Evolutionary conservation across 2,329 filamentous ascomycete genomes (phyloP), one percentile per base, ranked within the genome.

Genomic region (Calonectria leucothoes): DNA sequence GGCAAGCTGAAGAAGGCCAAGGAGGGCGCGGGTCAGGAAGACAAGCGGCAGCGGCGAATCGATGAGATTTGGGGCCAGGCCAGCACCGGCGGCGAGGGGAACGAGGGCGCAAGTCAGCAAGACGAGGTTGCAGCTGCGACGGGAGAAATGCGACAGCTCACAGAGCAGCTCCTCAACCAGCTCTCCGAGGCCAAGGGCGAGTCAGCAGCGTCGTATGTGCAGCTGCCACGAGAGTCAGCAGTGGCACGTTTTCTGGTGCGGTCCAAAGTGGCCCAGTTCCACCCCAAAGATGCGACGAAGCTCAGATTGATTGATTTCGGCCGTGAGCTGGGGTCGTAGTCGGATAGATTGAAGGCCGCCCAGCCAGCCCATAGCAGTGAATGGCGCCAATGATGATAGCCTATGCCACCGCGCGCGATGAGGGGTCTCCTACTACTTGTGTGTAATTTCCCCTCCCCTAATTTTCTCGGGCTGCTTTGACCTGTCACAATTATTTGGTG

Each of bases 251-350:
- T 93, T 78, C 84, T 93, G 27, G 90, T 93, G 39, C 85, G 92
- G 69, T 91, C 91, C 45, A 92, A 92, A 79, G 91, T 92, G 49
- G 92, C 92, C 4, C 89, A 91, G 77, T 93, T 93, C 77, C 91
- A 94, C 77, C 91, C 91, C 4, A 89, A 86, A 74, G 91, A 93
- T 83, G 91, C 92, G 17, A 89, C 86, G 51, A 88, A 85, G 80
- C 82, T 94, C 66, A 87, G 89, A 64, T 82, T 93, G 59, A 83
- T 93, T 59, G 91, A 93, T 81, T 93, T 93, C 86, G 91, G 91
- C 20, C 88, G 89, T 71, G 91, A 93, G 75, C 80, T 93, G 74
- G 91, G 92, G 63, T 88, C 88, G 78, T 91, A 84, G n/a, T n/a
- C n/a, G n/a, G 77, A 45, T 69, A 25, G 27, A 25, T 35, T 39